Conservation (phyloP, 2,329 filamentous ascomycete species). For the Ceratocystis cubensis region DNA sequence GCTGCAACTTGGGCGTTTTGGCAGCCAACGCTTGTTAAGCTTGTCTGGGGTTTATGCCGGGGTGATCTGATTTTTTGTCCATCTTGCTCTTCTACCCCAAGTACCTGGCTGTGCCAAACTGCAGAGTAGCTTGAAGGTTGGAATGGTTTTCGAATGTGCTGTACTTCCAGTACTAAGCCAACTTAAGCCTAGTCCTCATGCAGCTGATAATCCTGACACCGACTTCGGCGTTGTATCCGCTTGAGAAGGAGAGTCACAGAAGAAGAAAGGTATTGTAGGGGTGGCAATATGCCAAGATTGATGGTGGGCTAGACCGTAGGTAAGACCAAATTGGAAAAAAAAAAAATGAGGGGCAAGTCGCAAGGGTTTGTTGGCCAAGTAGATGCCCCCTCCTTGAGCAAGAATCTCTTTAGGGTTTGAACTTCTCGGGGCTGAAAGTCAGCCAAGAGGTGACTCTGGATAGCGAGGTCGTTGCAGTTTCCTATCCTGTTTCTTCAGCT, state of each 20-base stretch:
- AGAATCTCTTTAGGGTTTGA: neutral
- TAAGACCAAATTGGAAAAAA: neutral
- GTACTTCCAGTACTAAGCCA: neutral
- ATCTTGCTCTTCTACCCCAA: neutral
- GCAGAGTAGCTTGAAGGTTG: too few relatives aligned
- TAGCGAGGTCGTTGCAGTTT: neutral
- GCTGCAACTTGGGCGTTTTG: slow-evolving; percentile 3
- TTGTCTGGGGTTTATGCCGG: slow-evolving; percentile 1
- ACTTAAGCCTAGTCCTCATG: neutral
- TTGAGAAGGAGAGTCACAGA: neutral
- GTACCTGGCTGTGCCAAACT: too few relatives aligned
- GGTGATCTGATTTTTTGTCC: slow-evolving; percentile 7
- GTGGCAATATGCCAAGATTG: neutral
- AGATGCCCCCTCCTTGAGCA: neutral
- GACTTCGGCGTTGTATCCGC: slow-evolving; percentile 5
- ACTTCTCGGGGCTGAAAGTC: neutral
- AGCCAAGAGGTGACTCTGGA: neutral
- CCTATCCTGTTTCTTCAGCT: neutral
- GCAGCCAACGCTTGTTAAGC: slow-evolving; percentile 8
- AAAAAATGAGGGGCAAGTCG: neutral
- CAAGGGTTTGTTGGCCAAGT: neutral
- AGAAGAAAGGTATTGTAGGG: neutral
- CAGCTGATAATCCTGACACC: neutral
- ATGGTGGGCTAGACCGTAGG: neutral
- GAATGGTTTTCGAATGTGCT: neutral